A percentile compares a stretch with the other conserved stretches of the same genome.
Evolutionary conservation across 2,329 filamentous ascomycete genomes (phyloP).

Genomic region (Aspergillus eucalypticola): DNA sequence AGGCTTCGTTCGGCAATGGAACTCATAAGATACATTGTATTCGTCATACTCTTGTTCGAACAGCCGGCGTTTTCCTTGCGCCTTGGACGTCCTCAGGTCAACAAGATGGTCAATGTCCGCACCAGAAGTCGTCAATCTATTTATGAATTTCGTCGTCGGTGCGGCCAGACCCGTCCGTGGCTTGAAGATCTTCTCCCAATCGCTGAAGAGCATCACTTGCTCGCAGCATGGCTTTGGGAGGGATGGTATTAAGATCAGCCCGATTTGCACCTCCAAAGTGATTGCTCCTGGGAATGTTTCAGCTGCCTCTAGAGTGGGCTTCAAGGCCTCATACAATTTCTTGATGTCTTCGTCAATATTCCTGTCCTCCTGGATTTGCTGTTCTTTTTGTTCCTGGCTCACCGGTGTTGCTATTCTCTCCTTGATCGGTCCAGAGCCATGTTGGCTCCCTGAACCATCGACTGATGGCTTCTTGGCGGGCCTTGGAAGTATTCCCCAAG

Average conservation of each 20-base stretch:
- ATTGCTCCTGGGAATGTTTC: constrained; percentile 38
- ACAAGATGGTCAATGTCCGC: constrained; percentile 43
- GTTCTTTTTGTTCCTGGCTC: background rate
- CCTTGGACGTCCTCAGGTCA: constrained; percentile 30
- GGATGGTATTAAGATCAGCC: constrained; percentile 35
- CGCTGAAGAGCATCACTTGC: constrained; percentile 20
- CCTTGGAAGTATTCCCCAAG: constrained; percentile 26
- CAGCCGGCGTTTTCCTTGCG: constrained; percentile 19
- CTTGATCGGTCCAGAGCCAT: background rate
- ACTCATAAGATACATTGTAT: constrained; percentile 39
- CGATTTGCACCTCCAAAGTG: constrained; percentile 40
- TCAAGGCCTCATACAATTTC: constrained; percentile 31
- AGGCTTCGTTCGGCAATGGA: constrained; percentile 37
- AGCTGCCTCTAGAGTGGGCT: constrained; percentile 35
- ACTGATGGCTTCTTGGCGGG: constrained; percentile 6
- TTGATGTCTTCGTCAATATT: constrained; percentile 16
- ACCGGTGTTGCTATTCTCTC: background rate
- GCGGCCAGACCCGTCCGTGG: constrained; percentile 27
- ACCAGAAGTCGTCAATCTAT: constrained; percentile 42
- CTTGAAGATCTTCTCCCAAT: constrained; percentile 38
- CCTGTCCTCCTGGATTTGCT: background rate
- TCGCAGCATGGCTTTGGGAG: constrained; percentile 26
- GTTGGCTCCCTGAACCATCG: background rate
- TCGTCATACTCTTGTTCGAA: constrained; percentile 31
- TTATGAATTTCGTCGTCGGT: constrained; percentile 37